A percentile compares a stretch with the other conserved stretches of the same genome.
Evolutionary conservation across 208 protist species (phyloP).

Genomic region (Leishmania amazonensis): DNA sequence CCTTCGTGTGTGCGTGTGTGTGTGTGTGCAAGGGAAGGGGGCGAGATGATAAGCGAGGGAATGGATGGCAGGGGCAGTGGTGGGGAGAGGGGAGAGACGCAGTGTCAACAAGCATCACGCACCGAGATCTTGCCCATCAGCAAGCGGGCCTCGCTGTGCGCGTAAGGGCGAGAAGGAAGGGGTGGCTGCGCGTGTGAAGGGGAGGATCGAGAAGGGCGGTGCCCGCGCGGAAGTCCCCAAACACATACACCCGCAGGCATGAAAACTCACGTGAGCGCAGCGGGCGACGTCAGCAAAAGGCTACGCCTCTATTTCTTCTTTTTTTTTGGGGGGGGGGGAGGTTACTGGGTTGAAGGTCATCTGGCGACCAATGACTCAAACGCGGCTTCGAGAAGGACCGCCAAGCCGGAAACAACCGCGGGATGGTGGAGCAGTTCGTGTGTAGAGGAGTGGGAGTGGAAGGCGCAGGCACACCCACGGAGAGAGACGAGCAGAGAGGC

Average conservation of each 20-base stretch:
- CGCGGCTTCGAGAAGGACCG: neutral
- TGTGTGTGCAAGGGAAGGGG: neutral
- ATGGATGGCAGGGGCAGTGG: neutral
- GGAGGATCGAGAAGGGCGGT: neutral
- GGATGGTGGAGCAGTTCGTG: neutral
- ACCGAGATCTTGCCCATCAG: neutral
- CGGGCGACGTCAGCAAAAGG: neutral
- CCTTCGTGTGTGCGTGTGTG: neutral
- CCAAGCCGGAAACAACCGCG: neutral
- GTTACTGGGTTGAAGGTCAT: neutral
- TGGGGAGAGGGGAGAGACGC: neutral
- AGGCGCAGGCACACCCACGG: neutral
- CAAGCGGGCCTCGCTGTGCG: neutral
- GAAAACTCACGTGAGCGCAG: neutral
- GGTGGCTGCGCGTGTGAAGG: neutral
- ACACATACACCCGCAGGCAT: neutral
- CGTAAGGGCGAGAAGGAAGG: neutral
- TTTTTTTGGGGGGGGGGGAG: neutral
- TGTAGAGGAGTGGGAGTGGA: neutral
- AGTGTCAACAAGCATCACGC: neutral
- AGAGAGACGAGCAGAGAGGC: neutral
- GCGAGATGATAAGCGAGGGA: neutral
- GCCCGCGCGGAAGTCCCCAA: neutral
- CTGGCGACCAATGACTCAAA: neutral
- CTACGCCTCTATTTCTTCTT: neutral